Evolutionary conservation across 1,139 yeast genomes (phyloP), one percentile per base, ranked within the genome.

Genomic region (Saccharomyces hybrid): DNA sequence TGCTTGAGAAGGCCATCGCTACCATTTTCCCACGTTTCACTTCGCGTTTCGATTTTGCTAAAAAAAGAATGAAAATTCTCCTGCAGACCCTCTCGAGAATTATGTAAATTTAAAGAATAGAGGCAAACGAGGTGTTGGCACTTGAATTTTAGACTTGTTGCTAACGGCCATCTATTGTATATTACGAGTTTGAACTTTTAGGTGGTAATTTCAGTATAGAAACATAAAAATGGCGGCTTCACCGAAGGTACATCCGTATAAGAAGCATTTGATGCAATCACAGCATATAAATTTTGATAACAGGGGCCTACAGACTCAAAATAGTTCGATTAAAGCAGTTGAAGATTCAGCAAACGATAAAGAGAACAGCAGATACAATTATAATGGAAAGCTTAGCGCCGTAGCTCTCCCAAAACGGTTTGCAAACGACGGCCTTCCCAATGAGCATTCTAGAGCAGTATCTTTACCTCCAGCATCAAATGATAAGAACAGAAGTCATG

Each of bases 231-330:
- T 50, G 30, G 38, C 51, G 48, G 11, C 48, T 8, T 38, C 44
- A 16, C 23, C 44, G 44, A 5, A 38, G 25, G 7, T 61, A 52
- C 63, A 61, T 52, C 63, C 63, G 6, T 61, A 61, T 48, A 61
- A 60, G 52, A 59, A 51, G 48, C 61, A 59, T 44, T 50, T 61
- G n/a, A 52, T 57, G 44, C 47, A 53, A 31, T 32, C 54, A 11
- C 61, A 57, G 50, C 52, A 53, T 34, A 25, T 50, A 13, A 32
- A 32, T 4, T 53, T 47, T 28, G 41, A 26, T 31, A 47, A 28
- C 25, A 34, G 26, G 31, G 7, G 38, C 41, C 16, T 7, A 14
- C 25, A 25, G 23, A 20, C 7, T 5, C 14, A 32, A 32, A 31
- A 20, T 4, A 11, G 25, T 14, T 25, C 20, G 23, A 8, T 26